Evolutionary conservation across 1,139 yeast genomes (phyloP), one percentile per base, ranked within the genome.

Genomic region (Yamadazyma aaseri): DNA sequence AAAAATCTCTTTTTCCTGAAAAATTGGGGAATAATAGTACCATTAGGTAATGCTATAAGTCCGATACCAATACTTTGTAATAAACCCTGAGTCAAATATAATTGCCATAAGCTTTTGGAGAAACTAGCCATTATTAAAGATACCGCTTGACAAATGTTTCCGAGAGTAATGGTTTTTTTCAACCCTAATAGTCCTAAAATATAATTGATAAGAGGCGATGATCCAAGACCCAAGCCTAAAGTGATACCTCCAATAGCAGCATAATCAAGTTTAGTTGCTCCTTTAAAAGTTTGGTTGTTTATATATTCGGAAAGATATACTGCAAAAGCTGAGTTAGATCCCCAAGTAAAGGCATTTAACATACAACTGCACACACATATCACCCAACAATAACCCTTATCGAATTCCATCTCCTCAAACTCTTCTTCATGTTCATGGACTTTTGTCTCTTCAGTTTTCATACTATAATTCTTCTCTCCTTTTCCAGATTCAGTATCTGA

Each of bases 1-100:
- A 25, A 7, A 1, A 86, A 83, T 15, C 76, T 8, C 12, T 14
- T 25, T 9, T 25, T 25, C 6, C 5, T 14, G 51, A 81, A 81
- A 82, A 84, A 81, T 32, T 72, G 72, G 0, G 86, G 84, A 9
- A 80, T 58, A 6, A 67, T 40, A 2, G 77, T 63, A 15, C 70
- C 61, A 1, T 77, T 47, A 2, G 61, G 61, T 18, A 57, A 29
- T 18, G 54, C 41, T 28, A 57, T 46, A 26, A 55, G 43, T 3
- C 55, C 60, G 15, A 60, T 47, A 3, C 64, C 64, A 32, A 57
- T 40, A 31, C 58, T 50, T 35, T 57, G 59, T 25, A 60, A 36
- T 20, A 56, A 23, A 2, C 64, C 65, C 41, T 60, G 64, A 6
- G 63, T 56, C 26, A 57, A 37, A 42, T 55, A 60, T 16, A 59